Percentiles rank a stretch among this genome's conserved stretches.
These are phyloP conservation scores for Talaromyces sp. DNA, from an alignment of 2,329 filamentous ascomycete species.

Conservation along the genomic window DNA sequence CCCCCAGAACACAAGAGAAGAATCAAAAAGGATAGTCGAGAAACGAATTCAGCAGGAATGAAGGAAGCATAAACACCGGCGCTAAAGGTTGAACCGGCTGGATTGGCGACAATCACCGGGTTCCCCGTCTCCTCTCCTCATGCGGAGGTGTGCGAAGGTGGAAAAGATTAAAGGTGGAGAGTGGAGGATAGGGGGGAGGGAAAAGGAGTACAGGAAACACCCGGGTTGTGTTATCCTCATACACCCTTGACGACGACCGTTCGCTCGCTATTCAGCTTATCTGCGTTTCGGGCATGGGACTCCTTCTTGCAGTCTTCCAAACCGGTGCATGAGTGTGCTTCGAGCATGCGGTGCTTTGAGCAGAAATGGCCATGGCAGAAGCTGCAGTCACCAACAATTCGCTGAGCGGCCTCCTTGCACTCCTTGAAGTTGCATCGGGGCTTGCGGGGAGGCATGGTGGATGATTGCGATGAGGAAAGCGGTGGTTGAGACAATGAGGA, in stretches of 20 bases:
- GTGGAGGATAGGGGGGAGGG: background rate
- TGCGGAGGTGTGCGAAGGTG: too few species aligned
- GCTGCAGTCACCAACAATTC: constrained; percentile 92
- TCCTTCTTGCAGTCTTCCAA: constrained; percentile 98
- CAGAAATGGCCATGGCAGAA: constrained; percentile 96
- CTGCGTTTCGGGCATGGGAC: constrained; percentile 89
- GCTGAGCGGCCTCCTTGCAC: constrained; percentile 84
- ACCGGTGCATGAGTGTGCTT: constrained; percentile 90
- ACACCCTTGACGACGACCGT: constrained; percentile 93
- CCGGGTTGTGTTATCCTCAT: constrained; percentile 47
- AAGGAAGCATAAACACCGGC: constrained; percentile 28
- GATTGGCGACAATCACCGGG: constrained; percentile 17
- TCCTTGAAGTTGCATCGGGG: constrained; percentile 84
- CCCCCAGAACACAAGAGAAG: background rate
- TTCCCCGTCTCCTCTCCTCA: constrained; percentile 1
- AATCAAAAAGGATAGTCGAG: constrained; percentile 7
- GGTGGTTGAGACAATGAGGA: background rate
- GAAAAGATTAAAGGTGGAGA: background rate
- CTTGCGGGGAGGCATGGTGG: constrained; percentile 54
- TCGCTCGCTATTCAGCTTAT: constrained; percentile 87
- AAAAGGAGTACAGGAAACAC: background rate
- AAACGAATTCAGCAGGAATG: background rate
- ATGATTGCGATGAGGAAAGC: constrained; percentile 11
- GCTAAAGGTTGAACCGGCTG: constrained; percentile 33
- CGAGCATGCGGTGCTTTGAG: constrained; percentile 88